phyloP scores from a whole-genome alignment of 164 flowering plant species.

The Cinnamomum micranthum region DNA sequence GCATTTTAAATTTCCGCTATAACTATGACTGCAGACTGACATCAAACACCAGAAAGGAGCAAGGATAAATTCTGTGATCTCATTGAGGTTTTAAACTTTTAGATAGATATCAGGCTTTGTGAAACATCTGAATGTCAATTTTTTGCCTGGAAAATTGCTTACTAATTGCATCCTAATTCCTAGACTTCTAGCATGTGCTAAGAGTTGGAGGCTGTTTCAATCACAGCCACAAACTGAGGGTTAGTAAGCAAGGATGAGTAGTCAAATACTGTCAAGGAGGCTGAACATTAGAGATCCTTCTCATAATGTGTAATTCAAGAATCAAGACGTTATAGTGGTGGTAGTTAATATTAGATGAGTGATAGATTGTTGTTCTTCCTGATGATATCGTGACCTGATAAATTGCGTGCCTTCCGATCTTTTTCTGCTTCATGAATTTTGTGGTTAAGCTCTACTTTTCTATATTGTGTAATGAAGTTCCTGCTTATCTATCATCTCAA shows the following conservation, averaged over 20 bases:
- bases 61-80: background rate
- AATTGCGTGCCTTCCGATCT: background rate
- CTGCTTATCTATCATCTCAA: background rate
- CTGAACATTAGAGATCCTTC: background rate
- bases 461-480: background rate
- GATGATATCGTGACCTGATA: background rate
- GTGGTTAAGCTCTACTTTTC: background rate
- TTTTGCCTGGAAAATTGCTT: background rate
- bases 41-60: constrained; percentile 32
- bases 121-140: background rate
- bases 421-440: background rate
- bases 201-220: background rate
- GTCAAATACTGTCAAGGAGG: background rate
- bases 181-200: background rate
- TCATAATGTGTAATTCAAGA: background rate
- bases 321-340: background rate
- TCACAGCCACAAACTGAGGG: background rate
- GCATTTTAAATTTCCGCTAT: constrained; percentile 22
- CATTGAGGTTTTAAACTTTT: background rate
- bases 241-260: background rate
- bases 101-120: background rate
- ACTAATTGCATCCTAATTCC: background rate
- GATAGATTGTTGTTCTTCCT: background rate
- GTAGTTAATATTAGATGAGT: background rate
- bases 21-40: constrained; percentile 36